Conservation (phyloP, 768 basidiomycete genomes). For the Termitomyces sp. region DNA sequence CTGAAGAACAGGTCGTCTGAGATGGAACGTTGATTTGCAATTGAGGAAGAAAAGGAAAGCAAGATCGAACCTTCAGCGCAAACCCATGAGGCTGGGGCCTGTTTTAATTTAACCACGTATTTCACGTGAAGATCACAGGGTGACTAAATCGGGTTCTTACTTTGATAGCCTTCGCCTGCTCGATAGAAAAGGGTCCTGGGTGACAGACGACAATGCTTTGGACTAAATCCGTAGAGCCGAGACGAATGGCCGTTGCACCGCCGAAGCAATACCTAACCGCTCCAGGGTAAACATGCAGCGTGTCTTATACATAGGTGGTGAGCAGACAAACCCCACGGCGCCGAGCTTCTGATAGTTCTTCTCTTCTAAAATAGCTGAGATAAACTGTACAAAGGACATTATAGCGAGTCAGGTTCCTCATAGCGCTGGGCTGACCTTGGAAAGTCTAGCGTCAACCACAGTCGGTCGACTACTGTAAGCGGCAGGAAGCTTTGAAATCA, state of each 20-base stretch:
- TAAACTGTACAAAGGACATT: conserved; percentile 22
- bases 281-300: neutral
- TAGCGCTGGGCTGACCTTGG: conserved; percentile 8
- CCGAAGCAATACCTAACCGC: conserved; percentile 19
- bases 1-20: conserved; percentile 19
- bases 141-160: conserved; percentile 1
- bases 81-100: conserved; percentile 20
- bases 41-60: neutral
- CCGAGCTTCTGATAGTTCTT: conserved; percentile 37
- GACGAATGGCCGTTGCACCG: conserved; percentile 13
- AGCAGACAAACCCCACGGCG: conserved; percentile 27
- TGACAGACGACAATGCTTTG: conserved; percentile 19
- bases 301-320: neutral
- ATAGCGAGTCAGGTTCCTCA: neutral
- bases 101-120: neutral
- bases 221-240: conserved; percentile 15
- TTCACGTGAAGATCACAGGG: neutral
- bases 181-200: conserved; percentile 13
- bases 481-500: conserved; percentile 24
- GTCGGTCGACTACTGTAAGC: conserved; percentile 26
- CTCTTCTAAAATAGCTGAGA: conserved; percentile 26
- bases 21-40: neutral
- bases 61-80: conserved; percentile 17
- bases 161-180: conserved; percentile 16
- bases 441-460: conserved; percentile 24